phyloP scores from a whole-genome alignment of 2,329 filamentous ascomycete species.

The Eutypa lata region DNA sequence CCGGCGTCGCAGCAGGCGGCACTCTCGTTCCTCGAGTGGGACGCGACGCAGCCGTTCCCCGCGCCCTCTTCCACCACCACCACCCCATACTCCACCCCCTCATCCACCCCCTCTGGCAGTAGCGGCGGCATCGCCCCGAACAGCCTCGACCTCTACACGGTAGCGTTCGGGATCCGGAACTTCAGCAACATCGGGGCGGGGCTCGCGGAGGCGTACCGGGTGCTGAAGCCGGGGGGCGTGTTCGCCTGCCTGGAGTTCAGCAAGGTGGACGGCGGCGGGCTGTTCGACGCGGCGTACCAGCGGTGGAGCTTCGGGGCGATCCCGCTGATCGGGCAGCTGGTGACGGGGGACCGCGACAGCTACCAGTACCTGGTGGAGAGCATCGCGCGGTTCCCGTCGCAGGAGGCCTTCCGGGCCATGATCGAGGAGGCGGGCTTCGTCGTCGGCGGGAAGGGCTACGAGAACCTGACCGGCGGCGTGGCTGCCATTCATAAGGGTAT shows the following conservation, averaged over 20 bases:
- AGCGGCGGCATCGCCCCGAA: too few relatives aligned
- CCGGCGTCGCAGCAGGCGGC: slow-evolving; percentile 52
- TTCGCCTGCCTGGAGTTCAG: slow-evolving; percentile 97
- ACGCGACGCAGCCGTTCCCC: slow-evolving; percentile 59
- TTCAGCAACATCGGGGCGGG: slow-evolving; percentile 90
- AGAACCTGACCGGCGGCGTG: slow-evolving; percentile 88
- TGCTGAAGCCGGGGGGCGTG: slow-evolving; percentile 89
- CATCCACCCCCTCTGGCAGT: too few relatives aligned
- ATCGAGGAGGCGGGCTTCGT: slow-evolving; percentile 81
- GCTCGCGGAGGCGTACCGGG: slow-evolving; percentile 77
- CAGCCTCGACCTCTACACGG: slow-evolving; percentile 92
- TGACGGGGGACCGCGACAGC: slow-evolving; percentile 89
- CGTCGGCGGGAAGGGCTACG: slow-evolving; percentile 78
- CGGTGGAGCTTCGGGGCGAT: slow-evolving; percentile 95
- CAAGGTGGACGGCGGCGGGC: slow-evolving; percentile 59
- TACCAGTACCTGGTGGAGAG: slow-evolving; percentile 99
- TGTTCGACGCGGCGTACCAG: slow-evolving; percentile 88
- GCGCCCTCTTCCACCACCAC: slow-evolving; percentile 46
- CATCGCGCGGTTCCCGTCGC: slow-evolving; percentile 88
- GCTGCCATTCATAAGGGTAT: slow-evolving; percentile 96
- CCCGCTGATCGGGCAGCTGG: slow-evolving; percentile 89
- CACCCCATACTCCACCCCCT: too few relatives aligned
- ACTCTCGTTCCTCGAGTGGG: slow-evolving; percentile 81
- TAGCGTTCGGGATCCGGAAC: slow-evolving; percentile 95
- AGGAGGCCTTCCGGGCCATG: slow-evolving; percentile 80